These are phyloP conservation scores for Aspergillus hiratsukae DNA, from an alignment of 2,329 filamentous ascomycete genomes.

Conservation along the genomic window DNA sequence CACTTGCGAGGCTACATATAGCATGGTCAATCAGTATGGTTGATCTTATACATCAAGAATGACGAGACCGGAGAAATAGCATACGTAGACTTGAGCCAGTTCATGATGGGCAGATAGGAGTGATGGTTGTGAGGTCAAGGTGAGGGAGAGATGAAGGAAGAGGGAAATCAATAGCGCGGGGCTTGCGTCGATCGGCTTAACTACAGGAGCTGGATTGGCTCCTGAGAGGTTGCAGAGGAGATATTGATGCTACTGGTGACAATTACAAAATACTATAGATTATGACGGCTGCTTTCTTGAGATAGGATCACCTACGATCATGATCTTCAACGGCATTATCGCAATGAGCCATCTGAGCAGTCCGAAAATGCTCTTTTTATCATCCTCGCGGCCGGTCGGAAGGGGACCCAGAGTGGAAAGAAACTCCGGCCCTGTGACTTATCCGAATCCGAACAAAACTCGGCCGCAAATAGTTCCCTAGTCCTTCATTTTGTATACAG, in stretches of 20 bases:
- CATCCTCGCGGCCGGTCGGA: not conserved
- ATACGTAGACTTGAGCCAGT: slow-evolving; percentile 91
- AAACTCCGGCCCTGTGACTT: slow-evolving; percentile 14
- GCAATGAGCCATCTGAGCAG: too few species aligned
- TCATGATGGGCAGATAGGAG: slow-evolving; percentile 62
- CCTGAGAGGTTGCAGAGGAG: too few species aligned
- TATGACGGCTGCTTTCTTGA: not conserved
- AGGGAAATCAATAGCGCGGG: slow-evolving; percentile 33
- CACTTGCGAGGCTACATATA: slow-evolving; percentile 57
- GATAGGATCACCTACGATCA: not conserved
- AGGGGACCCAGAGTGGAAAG: slow-evolving; percentile 4
- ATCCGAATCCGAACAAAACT: slow-evolving; percentile 13
- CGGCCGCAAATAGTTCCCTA: slow-evolving; percentile 8
- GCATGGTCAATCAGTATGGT: slow-evolving; percentile 51
- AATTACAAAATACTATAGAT: not conserved
- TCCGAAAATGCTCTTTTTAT: not conserved
- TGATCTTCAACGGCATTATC: not conserved
- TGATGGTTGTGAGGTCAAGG: not conserved
- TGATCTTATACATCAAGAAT: slow-evolving; percentile 14
- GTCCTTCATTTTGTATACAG: not conserved
- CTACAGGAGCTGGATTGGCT: not conserved
- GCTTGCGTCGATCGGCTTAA: slow-evolving; percentile 16
- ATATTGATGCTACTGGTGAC: not conserved
- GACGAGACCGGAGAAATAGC: slow-evolving; percentile 31
- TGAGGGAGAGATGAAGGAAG: slow-evolving; percentile 9